Conservation (phyloP, 106 monocot genomes). For the Dioscorea dumetorum region DNA sequence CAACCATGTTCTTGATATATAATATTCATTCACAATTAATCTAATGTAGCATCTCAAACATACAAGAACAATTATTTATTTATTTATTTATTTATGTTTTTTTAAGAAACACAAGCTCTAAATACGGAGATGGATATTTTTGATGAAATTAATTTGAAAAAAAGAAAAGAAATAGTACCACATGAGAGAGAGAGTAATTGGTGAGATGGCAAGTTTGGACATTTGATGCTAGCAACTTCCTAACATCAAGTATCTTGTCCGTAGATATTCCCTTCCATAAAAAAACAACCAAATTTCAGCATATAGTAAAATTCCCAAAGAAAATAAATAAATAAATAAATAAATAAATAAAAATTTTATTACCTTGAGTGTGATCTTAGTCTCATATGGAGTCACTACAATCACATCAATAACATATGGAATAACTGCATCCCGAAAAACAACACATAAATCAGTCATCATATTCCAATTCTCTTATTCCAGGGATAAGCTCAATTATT, state of each 20-base stretch:
- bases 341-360: conserved; percentile 15
- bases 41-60: too few species aligned
- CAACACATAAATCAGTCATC: too few species aligned
- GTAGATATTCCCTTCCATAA: conserved; percentile 70
- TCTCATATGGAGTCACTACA: conserved; percentile 60
- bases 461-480: not conserved
- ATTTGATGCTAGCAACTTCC: conserved; percentile 60
- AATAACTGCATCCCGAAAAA: conserved; percentile 32
- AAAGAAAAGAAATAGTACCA: conserved; percentile 22
- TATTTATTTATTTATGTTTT: too few species aligned
- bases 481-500: too few species aligned
- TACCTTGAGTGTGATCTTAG: conserved; percentile 71
- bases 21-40: not conserved
- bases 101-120: too few species aligned
- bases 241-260: conserved; percentile 78
- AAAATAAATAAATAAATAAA: not conserved
- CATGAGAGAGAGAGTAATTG: conserved; percentile 66
- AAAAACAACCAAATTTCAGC: not conserved
- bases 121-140: not conserved
- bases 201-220: conserved; percentile 82
- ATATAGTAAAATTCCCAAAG: conserved; percentile 1
- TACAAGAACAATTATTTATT: too few species aligned
- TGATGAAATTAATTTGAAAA: too few species aligned
- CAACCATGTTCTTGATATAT: too few species aligned
- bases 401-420: conserved; percentile 62